A percentile compares a stretch with the other conserved stretches of the same genome.
Evolutionary conservation across 495 filamentous ascomycete genomes (phyloP).

Genomic region (Hypoxylon trugodes): DNA sequence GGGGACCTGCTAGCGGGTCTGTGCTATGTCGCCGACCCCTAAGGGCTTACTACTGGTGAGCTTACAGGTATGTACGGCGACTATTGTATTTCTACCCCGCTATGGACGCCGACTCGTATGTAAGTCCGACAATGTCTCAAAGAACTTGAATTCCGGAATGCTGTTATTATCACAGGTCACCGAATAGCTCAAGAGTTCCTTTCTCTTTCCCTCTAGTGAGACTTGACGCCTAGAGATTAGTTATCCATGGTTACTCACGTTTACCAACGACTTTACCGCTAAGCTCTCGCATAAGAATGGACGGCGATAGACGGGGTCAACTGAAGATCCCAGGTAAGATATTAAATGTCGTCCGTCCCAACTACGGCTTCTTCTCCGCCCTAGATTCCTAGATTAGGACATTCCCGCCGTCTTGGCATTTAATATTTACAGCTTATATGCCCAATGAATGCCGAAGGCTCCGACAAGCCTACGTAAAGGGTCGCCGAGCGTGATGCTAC

Average conservation of each 20-base stretch:
- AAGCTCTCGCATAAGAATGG: too few relatives aligned
- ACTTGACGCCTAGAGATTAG: too few relatives aligned
- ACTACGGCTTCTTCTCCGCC: too few relatives aligned
- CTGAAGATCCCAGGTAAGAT: slow-evolving; percentile 2
- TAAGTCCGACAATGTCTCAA: not conserved
- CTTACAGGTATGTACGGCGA: not conserved
- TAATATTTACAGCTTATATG: too few relatives aligned
- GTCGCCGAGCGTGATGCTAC: slow-evolving; percentile 5
- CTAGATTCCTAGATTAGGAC: too few relatives aligned
- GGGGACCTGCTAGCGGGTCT: slow-evolving; percentile 6
- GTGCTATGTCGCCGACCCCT: slow-evolving; percentile 10
- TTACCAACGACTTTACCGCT: too few relatives aligned
- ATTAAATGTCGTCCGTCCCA: not conserved
- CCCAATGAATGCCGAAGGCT: too few relatives aligned
- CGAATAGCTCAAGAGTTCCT: not conserved
- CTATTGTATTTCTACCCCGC: not conserved
- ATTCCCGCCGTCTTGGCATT: too few relatives aligned
- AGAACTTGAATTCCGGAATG: not conserved
- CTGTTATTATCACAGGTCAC: not conserved
- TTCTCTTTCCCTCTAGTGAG: too few relatives aligned
- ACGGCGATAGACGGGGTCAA: slow-evolving; percentile 4
- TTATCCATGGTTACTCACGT: too few relatives aligned
- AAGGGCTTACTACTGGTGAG: too few relatives aligned
- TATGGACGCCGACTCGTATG: slow-evolving; percentile 4
- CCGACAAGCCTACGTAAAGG: too few relatives aligned